phyloP scores from a whole-genome alignment of 2,329 filamentous ascomycete species.

The Apiospora pterosperma region DNA sequence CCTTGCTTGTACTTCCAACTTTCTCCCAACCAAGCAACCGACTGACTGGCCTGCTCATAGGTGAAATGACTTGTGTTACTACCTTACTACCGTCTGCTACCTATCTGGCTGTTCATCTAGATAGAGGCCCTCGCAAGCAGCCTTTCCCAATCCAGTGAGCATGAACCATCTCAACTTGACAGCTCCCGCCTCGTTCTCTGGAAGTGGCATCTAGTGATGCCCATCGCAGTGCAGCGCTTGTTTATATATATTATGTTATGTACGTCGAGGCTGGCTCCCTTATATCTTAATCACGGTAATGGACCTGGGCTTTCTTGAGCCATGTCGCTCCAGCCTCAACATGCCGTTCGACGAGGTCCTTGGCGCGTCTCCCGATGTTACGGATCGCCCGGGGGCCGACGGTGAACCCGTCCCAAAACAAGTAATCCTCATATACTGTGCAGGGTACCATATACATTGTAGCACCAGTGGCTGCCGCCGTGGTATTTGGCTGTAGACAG shows the following conservation, averaged over 20 bases:
- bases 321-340: not conserved
- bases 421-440: constrained; percentile 39
- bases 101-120: not conserved
- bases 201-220: not conserved
- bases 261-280: not conserved
- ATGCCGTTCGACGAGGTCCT: not conserved
- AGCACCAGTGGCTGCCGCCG: constrained; percentile 8
- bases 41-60: not conserved
- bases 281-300: not conserved
- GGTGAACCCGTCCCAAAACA: constrained; percentile 51
- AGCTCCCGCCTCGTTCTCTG: not conserved
- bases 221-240: not conserved
- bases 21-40: not conserved
- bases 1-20: too few relatives aligned
- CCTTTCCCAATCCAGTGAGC: not conserved
- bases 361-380: constrained; percentile 26
- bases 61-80: not conserved
- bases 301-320: not conserved
- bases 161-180: not conserved
- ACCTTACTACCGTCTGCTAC: not conserved
- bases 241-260: not conserved
- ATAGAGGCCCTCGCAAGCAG: not conserved
- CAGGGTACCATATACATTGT: constrained; percentile 33
- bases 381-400: constrained; percentile 34
- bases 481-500: constrained; percentile 29